Percentiles rank a stretch among this genome's conserved stretches.
Conservation (phyloP, 345 rosid genomes). For the Ceriops decandra region DNA sequence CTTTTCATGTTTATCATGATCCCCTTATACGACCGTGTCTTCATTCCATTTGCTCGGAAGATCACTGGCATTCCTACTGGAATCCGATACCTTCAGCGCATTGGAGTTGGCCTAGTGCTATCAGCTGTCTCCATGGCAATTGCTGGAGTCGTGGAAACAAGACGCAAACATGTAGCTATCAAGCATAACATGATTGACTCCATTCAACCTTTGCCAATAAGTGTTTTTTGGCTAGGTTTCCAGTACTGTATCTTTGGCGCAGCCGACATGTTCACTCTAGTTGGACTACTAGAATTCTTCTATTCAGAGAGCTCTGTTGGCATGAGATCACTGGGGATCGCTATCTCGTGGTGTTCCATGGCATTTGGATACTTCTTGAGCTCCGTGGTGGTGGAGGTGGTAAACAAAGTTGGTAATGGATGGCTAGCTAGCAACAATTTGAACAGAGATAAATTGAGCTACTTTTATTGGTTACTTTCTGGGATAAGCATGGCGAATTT, state of each 20-base stretch:
- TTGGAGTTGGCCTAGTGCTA: constrained; percentile 48
- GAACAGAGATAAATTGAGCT: constrained; percentile 37
- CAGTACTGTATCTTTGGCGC: constrained; percentile 54
- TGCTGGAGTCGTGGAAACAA: constrained; percentile 49
- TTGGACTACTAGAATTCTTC: constrained; percentile 59
- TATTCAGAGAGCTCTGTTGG: constrained; percentile 53
- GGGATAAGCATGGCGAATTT: constrained; percentile 40
- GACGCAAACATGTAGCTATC: constrained; percentile 43
- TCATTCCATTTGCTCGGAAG: constrained; percentile 49
- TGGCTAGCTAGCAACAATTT: constrained; percentile 42
- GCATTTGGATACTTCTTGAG: constrained; percentile 59
- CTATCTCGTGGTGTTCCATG: constrained; percentile 49
- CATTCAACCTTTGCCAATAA: constrained; percentile 42
- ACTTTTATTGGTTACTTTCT: constrained; percentile 44
- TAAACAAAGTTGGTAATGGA: constrained; percentile 54
- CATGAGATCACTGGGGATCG: constrained; percentile 53
- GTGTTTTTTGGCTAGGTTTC: constrained; percentile 55
- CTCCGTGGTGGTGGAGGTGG: constrained; percentile 46
- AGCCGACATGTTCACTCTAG: constrained; percentile 56
- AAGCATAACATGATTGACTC: constrained; percentile 51
- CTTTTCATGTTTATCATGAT: constrained; percentile 42
- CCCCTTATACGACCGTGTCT: constrained; percentile 49
- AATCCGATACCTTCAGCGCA: constrained; percentile 49
- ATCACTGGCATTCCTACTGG: constrained; percentile 56
- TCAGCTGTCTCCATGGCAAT: constrained; percentile 55